Conservation (phyloP, 139 green algal genomes). For the Chlamydomonas sp. region DNA sequence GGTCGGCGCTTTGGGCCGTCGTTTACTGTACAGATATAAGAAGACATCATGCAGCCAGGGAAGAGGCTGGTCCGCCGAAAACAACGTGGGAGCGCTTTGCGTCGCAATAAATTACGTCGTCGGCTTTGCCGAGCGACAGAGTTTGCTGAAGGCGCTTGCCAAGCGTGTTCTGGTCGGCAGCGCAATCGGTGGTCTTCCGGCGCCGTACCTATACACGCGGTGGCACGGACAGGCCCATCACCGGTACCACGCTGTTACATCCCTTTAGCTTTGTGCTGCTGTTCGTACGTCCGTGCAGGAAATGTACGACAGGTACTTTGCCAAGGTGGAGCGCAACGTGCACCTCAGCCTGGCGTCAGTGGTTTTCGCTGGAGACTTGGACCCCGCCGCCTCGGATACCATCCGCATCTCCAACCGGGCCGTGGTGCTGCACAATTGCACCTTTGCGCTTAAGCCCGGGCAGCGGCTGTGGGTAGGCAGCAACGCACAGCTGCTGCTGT, state of each 20-base stretch:
- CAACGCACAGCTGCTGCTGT: slow-evolving; percentile 9
- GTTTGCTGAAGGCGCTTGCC: no score
- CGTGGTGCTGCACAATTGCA: slow-evolving; percentile 27
- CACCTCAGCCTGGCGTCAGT: slow-evolving; percentile 20
- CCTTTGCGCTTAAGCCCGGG: background rate
- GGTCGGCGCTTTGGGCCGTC: no score
- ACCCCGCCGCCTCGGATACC: background rate
- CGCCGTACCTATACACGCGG: no score
- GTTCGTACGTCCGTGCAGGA: background rate
- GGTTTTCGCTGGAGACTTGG: slow-evolving; percentile 17
- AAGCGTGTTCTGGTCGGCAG: no score
- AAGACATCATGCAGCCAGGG: no score
- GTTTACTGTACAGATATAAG: no score
- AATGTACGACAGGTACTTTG: background rate
- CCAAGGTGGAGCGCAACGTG: background rate
- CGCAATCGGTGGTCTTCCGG: no score
- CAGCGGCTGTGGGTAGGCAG: slow-evolving; percentile 9
- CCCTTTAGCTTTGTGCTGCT: background rate
- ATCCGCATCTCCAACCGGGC: slow-evolving; percentile 17
- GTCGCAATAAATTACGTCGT: no score
- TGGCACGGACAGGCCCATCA: background rate
- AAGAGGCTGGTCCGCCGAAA: no score
- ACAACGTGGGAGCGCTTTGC: no score
- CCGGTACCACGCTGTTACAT: background rate
- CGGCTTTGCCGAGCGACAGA: no score